Evolutionary conservation across 2,329 filamentous ascomycete genomes (phyloP).

Genomic region (Neonectria coccinea): DNA sequence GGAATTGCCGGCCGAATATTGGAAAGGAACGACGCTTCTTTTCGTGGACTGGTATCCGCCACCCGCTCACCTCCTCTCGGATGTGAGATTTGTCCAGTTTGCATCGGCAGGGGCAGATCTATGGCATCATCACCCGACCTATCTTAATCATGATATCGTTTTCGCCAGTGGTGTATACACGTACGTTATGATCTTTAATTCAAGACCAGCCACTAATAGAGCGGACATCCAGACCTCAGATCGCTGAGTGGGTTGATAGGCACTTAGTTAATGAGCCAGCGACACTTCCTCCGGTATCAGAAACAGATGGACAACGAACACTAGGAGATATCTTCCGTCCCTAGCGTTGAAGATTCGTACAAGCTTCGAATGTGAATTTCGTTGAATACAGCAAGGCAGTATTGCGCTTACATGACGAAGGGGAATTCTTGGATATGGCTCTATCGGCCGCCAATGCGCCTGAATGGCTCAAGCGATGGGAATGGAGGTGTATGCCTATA

Average conservation of each 20-base stretch:
- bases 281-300: slow-evolving; percentile 46
- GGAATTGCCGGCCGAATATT: background rate
- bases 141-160: background rate
- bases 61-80: background rate
- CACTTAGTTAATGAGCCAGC: slow-evolving; percentile 25
- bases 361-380: slow-evolving; percentile 47
- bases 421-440: slow-evolving; percentile 58
- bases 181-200: background rate
- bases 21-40: background rate
- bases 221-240: slow-evolving; percentile 42
- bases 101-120: slow-evolving; percentile 2
- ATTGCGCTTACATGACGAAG: slow-evolving; percentile 22
- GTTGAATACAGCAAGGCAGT: slow-evolving; percentile 47
- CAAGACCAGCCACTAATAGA: background rate
- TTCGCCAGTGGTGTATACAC: background rate
- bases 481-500: slow-evolving; percentile 76
- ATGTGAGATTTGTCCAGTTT: background rate
- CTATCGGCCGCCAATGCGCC: slow-evolving; percentile 57
- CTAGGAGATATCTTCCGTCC: background rate
- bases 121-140: background rate
- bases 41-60: slow-evolving; percentile 4
- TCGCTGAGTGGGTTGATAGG: slow-evolving; percentile 55
- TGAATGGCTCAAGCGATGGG: slow-evolving; percentile 68
- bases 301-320: slow-evolving; percentile 43
- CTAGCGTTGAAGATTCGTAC: slow-evolving; percentile 13